Evolutionary conservation across 78 protist species (phyloP), one percentile per base, ranked within the genome.

Genomic region (Emiliania huxleyi): DNA sequence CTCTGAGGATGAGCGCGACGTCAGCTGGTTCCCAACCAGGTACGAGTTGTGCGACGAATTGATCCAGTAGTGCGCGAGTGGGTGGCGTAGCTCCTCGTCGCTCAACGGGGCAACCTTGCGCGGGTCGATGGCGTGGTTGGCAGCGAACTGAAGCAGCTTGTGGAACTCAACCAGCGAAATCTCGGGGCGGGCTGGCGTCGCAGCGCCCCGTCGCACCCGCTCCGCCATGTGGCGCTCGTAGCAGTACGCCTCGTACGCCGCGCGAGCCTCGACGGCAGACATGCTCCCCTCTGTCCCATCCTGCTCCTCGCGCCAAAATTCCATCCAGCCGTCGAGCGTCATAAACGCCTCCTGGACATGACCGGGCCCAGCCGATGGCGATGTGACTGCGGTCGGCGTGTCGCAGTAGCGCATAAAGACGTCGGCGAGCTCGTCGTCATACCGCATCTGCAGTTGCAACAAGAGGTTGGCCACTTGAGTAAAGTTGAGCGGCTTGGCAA

Each of bases 11-110:
- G 98, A 93, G 6, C 56, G 35, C 43, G 95, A 93, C 45, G 83
- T 69, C n/a, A 97, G 88, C 96, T 97, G 98, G 93, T 97, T 96
- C 15, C 95, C 97, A 19, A 75, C 44, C 37, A 97, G 87, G 94
- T 98, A 98, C 49, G 99, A 97, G 91, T 98, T 98, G 95, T 98
- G 99, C 25, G 96, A 92, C 45, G 98, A 96, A 23, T 3, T 45
- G 83, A 93, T 93, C 75, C 48, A 97, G 94, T 98, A 98, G 48
- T 95, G 75, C 0, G 91, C 0, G 19, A 97, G 83, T 33, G 98
- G 98, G 62, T 52, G 62, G 62, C 29, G 15, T 8, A 52, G 15
- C 8, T 52, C 62, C 29, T 15, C 62, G 8, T 8, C 29, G 29
- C 15, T 52, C 29, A 15, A 8, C 15, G 62, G 8, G 29, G 15